Base-by-base conservation (phyloP, 352 stramenopile genomes). In the Phytophthora sp. region DNA sequence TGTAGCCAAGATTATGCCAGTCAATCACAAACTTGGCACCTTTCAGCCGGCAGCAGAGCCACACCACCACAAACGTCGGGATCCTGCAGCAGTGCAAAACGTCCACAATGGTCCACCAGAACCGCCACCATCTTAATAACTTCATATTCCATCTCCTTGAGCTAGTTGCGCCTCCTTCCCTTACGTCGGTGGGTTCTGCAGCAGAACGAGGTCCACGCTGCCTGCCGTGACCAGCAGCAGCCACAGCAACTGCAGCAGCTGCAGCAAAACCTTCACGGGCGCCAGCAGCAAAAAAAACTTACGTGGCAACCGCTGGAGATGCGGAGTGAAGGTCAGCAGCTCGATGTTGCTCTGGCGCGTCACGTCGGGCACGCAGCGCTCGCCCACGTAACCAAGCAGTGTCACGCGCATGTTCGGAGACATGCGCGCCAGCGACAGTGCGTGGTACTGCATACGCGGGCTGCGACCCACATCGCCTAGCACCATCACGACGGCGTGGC, bases 1-100 rank as follows among this genome's bases (percentile, higher is more conserved):
- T 99, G 83, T 97, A 99, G 27, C 97, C 98, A 31, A 99, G 74
- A 81, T 99, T 99, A 78, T 99, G 98, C 98, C 98, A 99, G 74
- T 99, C 98, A 66, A 99, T 96, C 13, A 99, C 84, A 50, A 99
- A 95, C 52, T 88, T 89, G 26, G 96, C 89, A 20, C 88, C 71
- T 21, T 97, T 91, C 24, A 93, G 59, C 21, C 69, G 58, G 30
- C 69, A 77, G 51, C 69, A 74, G 23, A 77, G 65, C 69, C 69
- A 77, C 41, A 94, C 85, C 7, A 99, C 81, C 7, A 97, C 72
- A 39, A 99, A 86, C 20, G 96, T 97, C 16, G 98, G 98, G 57
- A 99, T 97, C 20, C 91, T 96, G 36, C 42, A n/a, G n/a, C n/a
- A 39, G 18, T 18, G 27, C 46, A 33, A 58, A 62, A 7, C 23